These are phyloP conservation scores for Hymenoscyphus linearis DNA, from an alignment of 2,329 filamentous ascomycete genomes.

Conservation along the genomic window DNA sequence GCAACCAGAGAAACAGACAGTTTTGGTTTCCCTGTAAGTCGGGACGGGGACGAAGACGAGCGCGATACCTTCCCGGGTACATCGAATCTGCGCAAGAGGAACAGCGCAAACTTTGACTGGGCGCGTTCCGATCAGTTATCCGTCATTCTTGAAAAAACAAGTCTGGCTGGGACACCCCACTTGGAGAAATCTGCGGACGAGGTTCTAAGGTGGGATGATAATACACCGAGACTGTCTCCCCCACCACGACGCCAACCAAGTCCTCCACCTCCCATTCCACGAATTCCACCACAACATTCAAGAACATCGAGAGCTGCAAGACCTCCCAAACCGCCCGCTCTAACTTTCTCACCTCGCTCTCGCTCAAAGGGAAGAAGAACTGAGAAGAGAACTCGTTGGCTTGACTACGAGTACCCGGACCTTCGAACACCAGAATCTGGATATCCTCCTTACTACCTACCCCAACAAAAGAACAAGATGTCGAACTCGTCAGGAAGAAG, in stretches of 20 bases:
- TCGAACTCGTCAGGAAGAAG: neutral
- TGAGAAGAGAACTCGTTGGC: conserved; percentile 4
- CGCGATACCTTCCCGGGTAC: neutral
- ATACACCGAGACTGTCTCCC: conserved; percentile 2
- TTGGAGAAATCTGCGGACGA: conserved; percentile 1
- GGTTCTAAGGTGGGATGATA: conserved; percentile 2
- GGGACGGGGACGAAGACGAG: neutral
- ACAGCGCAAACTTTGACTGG: conserved; percentile 17
- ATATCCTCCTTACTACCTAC: neutral
- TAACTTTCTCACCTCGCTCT: no score
- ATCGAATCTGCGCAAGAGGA: neutral
- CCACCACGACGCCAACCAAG: neutral
- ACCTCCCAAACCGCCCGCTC: no score
- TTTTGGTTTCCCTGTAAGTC: neutral
- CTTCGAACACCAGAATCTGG: conserved; percentile 4
- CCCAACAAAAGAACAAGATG: neutral
- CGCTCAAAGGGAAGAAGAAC: neutral
- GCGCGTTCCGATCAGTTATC: conserved; percentile 25
- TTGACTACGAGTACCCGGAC: conserved; percentile 4
- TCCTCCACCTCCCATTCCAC: neutral
- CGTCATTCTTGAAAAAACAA: conserved; percentile 19
- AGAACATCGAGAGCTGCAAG: no score
- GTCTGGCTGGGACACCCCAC: conserved; percentile 6
- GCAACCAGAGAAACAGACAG: neutral
- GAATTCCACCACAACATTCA: no score